phyloP scores from a whole-genome alignment of 805 yeast genomes.

The Candida palmyrensis region DNA sequence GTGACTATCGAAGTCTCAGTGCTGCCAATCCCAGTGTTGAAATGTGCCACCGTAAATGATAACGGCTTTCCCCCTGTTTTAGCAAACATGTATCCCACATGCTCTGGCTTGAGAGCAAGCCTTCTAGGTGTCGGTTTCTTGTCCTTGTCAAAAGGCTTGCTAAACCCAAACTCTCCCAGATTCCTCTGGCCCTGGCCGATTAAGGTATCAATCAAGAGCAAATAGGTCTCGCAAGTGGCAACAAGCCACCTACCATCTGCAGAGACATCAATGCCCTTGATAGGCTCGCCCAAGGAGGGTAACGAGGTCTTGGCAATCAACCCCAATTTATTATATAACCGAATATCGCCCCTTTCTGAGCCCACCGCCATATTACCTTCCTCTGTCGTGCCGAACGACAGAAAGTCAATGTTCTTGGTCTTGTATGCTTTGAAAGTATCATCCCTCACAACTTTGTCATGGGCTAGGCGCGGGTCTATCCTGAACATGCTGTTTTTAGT shows the following conservation, averaged over 20 bases:
- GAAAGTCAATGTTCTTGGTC: slow-evolving; percentile 48
- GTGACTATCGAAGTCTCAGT: slow-evolving; percentile 71
- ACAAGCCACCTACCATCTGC: slow-evolving; percentile 78
- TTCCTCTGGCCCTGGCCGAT: slow-evolving; percentile 56
- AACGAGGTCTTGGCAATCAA: slow-evolving; percentile 69
- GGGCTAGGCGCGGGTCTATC: slow-evolving; percentile 70
- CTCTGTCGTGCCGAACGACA: slow-evolving; percentile 65
- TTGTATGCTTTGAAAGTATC: slow-evolving; percentile 37
- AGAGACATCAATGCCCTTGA: slow-evolving; percentile 63
- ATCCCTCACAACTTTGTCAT: slow-evolving; percentile 53
- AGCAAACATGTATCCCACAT: slow-evolving; percentile 52
- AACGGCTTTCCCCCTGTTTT: slow-evolving; percentile 45
- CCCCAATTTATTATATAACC: slow-evolving; percentile 70
- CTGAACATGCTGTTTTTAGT: slow-evolving; percentile 62
- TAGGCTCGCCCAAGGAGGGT: slow-evolving; percentile 79
- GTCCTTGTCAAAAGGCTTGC: slow-evolving; percentile 57
- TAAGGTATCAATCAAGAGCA: slow-evolving; percentile 63
- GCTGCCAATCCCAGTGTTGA: slow-evolving; percentile 63
- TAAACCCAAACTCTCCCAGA: slow-evolving; percentile 58
- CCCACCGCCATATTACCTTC: slow-evolving; percentile 74
- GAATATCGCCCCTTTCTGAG: slow-evolving; percentile 67
- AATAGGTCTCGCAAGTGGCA: slow-evolving; percentile 71
- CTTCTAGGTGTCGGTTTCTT: slow-evolving; percentile 66
- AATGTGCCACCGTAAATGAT: slow-evolving; percentile 66
- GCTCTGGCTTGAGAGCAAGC: slow-evolving; percentile 65